Base-by-base conservation (phyloP, 257 asterid species). In the Coffea eugenioides region DNA sequence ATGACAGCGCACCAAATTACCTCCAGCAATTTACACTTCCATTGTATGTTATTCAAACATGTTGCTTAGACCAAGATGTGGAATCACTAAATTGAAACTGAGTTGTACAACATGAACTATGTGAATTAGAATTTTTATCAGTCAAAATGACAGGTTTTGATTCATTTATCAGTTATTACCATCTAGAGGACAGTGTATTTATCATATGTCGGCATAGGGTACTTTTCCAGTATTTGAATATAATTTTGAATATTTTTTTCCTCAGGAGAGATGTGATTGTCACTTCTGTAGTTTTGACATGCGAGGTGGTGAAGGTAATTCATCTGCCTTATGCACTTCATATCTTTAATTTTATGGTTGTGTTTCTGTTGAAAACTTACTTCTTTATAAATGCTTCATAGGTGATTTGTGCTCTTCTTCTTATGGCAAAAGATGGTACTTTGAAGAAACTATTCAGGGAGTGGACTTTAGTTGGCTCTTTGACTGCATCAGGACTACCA, bases 401-500 rank as follows among this genome's bases (percentile, higher is more conserved):
- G 99, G 95, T 94, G 74, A 88, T 86, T 64, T 92, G 97, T 88
- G 98, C 99, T 25, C 79, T 96, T 73, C 21, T 89, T 79, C 93
- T 96, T 84, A 87, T 96, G 89, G 89, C 88, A 66, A 94, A 89
- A 91, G 91, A 92, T 45, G 99, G 99, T 71, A 88, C 82, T 61
- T 84, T 96, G 86, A 89, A 82, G 86, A 94, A 87, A 85, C 69
- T 89, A 57, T 88, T 81, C 80, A 89, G 86, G 84, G 89, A 91
- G 48, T 96, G 99, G 99, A 96, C 93, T 75, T 87, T 96, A 85
- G 70, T 91, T 79, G 94, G 92, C 81, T 92, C 97, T 67, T 84
- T 94, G 88, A 94, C 97, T 73, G 99, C 97, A 83, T 96, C 99
- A 71, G 98, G 97, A 69, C 88, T 96, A 59, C 99, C 98, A 46